Evolutionary conservation across 495 filamentous ascomycete genomes (phyloP).

Genomic region (Trichoderma orchidacearum): DNA sequence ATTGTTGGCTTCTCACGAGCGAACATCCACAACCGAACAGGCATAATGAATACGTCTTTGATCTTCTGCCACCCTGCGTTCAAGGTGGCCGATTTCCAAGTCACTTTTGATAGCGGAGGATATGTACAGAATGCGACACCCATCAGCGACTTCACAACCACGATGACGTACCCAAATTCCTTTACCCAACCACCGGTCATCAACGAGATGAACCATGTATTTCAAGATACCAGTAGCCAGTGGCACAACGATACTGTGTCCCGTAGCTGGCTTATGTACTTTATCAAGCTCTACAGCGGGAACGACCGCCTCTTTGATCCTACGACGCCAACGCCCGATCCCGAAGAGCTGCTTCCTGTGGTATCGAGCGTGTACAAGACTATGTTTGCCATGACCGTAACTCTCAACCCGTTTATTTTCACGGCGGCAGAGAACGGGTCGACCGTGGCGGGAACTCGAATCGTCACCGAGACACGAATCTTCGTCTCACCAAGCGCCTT

Average conservation of each 20-base stretch:
- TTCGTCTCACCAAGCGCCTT: conserved; percentile 23
- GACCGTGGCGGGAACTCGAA: neutral
- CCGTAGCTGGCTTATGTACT: conserved; percentile 19
- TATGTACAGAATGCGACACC: conserved; percentile 3
- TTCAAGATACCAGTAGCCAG: neutral
- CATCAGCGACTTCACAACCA: neutral
- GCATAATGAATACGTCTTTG: neutral
- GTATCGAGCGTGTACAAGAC: conserved; percentile 13
- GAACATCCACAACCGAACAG: neutral
- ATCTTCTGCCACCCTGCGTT: conserved; percentile 15
- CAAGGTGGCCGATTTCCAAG: conserved; percentile 16
- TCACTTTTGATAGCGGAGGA: conserved; percentile 16
- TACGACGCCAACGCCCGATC: conserved; percentile 7
- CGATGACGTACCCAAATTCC: too few relatives aligned
- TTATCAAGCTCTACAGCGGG: conserved; percentile 11
- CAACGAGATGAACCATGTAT: neutral
- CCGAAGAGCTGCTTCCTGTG: conserved; percentile 6
- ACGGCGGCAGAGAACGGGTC: neutral
- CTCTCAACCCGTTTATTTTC: conserved; percentile 16
- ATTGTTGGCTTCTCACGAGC: neutral
- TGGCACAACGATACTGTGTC: conserved; percentile 26
- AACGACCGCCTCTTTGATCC: conserved; percentile 17
- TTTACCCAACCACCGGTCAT: too few relatives aligned
- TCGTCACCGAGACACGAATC: conserved; percentile 13
- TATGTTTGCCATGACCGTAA: conserved; percentile 21